Percentiles rank a stretch among this genome's conserved stretches.
Conservation (phyloP, 139 green algal species). For the Zygnema cylindricum region DNA sequence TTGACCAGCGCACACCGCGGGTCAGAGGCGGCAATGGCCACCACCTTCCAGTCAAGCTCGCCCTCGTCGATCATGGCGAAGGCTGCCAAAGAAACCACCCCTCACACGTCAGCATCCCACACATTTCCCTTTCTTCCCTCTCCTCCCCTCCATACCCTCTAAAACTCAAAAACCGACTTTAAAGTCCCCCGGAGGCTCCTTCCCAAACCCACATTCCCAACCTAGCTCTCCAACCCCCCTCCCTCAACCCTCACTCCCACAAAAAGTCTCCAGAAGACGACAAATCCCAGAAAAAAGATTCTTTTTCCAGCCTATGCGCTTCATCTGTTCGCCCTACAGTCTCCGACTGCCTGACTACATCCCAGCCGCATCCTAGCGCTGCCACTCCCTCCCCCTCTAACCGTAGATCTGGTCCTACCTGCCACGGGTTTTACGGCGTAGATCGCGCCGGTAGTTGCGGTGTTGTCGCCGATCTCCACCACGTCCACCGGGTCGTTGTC, state of each 20-base stretch:
- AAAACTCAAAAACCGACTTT: too few relatives aligned
- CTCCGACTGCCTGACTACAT: too few relatives aligned
- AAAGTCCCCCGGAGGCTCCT: too few relatives aligned
- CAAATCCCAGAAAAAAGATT: too few relatives aligned
- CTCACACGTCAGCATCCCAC: constrained; percentile 72
- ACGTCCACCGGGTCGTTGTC: constrained; percentile 85
- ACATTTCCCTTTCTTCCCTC: too few relatives aligned
- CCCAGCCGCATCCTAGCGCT: too few relatives aligned
- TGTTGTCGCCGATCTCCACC: constrained; percentile 68
- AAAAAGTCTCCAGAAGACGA: too few relatives aligned
- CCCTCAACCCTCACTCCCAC: neutral
- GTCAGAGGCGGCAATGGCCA: constrained; percentile 86
- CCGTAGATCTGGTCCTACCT: neutral
- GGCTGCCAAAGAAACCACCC: constrained; percentile 58
- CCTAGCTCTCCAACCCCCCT: too few relatives aligned
- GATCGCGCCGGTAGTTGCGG: constrained; percentile 81
- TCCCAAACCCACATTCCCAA: too few relatives aligned
- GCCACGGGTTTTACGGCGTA: constrained; percentile 67
- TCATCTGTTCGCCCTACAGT: too few relatives aligned
- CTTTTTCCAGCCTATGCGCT: too few relatives aligned
- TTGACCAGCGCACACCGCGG: constrained; percentile 86
- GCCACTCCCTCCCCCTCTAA: neutral
- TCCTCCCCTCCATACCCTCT: too few relatives aligned
- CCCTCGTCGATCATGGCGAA: constrained; percentile 97
- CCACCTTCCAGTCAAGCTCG: constrained; percentile 98